A percentile compares a stretch with the other conserved stretches of the same genome.
Conservation (phyloP, 768 basidiomycete species). For the Galerina marginata region DNA sequence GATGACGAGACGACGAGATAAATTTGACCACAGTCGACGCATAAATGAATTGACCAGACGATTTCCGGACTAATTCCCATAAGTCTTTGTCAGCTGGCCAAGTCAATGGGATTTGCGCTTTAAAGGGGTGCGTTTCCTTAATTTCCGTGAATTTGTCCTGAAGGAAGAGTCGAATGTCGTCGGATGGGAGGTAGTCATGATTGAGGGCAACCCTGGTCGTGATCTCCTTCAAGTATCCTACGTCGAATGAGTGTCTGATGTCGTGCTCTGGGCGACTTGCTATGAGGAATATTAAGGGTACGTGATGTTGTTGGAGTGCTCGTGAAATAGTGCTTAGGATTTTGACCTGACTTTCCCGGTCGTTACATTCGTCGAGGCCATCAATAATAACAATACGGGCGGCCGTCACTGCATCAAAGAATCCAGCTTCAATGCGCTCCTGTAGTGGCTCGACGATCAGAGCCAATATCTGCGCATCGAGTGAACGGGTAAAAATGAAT, state of each 20-base stretch:
- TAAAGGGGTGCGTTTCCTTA: neutral
- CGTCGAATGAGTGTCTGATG: neutral
- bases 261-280: neutral
- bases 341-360: neutral
- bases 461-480: too few species aligned
- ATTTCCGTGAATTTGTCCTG: neutral
- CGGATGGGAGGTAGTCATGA: neutral
- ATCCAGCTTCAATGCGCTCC: neutral
- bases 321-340: neutral
- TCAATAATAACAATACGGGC: neutral
- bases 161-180: neutral
- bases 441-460: neutral
- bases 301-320: neutral
- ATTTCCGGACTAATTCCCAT: too few species aligned
- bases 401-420: too few species aligned
- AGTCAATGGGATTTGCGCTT: too few species aligned
- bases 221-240: neutral
- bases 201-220: neutral
- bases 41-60: neutral
- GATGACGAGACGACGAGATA: neutral
- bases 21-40: neutral
- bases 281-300: neutral
- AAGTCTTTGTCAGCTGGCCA: too few species aligned
- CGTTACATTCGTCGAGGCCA: neutral
- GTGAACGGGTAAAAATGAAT: too few species aligned